Evolutionary conservation across 768 basidiomycete genomes (phyloP).

Genomic region (Amanita rimosa): DNA sequence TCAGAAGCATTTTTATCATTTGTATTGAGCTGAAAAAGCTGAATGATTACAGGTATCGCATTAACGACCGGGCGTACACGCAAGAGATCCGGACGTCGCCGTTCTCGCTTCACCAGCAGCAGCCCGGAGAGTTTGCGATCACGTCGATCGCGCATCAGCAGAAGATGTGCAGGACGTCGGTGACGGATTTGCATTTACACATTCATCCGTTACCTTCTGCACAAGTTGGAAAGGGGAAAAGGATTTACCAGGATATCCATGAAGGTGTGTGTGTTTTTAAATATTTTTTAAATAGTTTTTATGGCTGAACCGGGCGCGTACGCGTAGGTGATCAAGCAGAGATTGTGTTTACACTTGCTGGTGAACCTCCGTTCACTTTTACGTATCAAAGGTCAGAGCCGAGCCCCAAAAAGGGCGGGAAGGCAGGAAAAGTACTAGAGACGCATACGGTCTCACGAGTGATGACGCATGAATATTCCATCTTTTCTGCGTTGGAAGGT

Average conservation of each 20-base stretch:
- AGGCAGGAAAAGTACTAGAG: constrained; percentile 72
- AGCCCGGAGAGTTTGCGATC: constrained; percentile 76
- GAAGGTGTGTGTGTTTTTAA: constrained; percentile 48
- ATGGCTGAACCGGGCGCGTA: not conserved
- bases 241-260: constrained; percentile 75
- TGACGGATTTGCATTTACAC: constrained; percentile 60
- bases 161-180: constrained; percentile 78
- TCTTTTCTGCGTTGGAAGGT: constrained; percentile 90
- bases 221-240: constrained; percentile 78
- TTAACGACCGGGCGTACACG: constrained; percentile 62
- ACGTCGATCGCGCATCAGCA: constrained; percentile 87
- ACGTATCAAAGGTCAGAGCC: constrained; percentile 84
- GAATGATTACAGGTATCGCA: constrained; percentile 48
- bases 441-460: constrained; percentile 85
- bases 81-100: constrained; percentile 73
- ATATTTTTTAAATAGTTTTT: no score
- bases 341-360: constrained; percentile 81
- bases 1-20: constrained; percentile 20
- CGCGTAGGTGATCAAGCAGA: constrained; percentile 79
- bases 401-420: constrained; percentile 53
- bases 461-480: constrained; percentile 67
- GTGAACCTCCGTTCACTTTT: constrained; percentile 94
- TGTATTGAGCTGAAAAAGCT: not conserved
- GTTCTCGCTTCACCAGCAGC: constrained; percentile 77
- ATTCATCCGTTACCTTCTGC: constrained; percentile 85